Percentiles rank a stretch among this genome's conserved stretches.
Conservation (phyloP, 495 filamentous ascomycete species). For the Penicillium soppii region DNA sequence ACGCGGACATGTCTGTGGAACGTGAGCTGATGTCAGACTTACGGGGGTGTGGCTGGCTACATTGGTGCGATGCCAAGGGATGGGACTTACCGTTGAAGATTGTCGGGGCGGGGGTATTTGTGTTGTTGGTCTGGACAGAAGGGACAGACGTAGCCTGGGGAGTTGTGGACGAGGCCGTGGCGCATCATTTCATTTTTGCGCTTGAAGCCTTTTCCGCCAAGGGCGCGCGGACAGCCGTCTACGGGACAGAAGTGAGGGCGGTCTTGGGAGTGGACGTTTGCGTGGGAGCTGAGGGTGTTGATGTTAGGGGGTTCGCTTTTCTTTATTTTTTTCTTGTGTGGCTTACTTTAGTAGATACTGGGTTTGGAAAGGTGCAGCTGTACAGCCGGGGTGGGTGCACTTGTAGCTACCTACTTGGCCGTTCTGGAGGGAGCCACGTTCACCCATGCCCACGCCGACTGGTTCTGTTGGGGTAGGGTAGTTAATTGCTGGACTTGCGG, state of each 20-base stretch:
- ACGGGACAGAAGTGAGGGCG: constrained; percentile 92
- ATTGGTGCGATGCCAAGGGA: too few species aligned
- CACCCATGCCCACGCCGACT: constrained; percentile 20
- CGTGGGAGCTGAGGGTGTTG: constrained; percentile 76
- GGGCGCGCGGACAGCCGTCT: constrained; percentile 70
- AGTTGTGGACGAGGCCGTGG: constrained; percentile 92
- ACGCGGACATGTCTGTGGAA: constrained; percentile 75
- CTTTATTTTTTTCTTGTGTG: background rate
- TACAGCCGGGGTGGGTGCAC: constrained; percentile 75
- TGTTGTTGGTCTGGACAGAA: constrained; percentile 96
- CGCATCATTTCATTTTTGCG: constrained; percentile 99
- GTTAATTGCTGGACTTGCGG: constrained; percentile 35
- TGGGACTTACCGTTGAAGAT: constrained; percentile 80
- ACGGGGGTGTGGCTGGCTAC: background rate
- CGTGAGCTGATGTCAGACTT: constrained; percentile 1
- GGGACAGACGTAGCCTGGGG: constrained; percentile 94
- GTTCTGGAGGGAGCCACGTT: constrained; percentile 26
- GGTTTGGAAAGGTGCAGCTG: constrained; percentile 84
- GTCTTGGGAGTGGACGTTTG: constrained; percentile 90
- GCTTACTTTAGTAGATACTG: constrained; percentile 79
- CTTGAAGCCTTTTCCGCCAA: constrained; percentile 94
- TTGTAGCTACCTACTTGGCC: constrained; percentile 45
- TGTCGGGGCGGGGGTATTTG: constrained; percentile 94
- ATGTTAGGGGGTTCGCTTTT: background rate
- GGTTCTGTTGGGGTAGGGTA: constrained; percentile 48